A percentile compares a stretch with the other conserved stretches of the same genome.
phyloP scores from a whole-genome alignment of 148 eudicot species.

The Rhododendron simsii region DNA sequence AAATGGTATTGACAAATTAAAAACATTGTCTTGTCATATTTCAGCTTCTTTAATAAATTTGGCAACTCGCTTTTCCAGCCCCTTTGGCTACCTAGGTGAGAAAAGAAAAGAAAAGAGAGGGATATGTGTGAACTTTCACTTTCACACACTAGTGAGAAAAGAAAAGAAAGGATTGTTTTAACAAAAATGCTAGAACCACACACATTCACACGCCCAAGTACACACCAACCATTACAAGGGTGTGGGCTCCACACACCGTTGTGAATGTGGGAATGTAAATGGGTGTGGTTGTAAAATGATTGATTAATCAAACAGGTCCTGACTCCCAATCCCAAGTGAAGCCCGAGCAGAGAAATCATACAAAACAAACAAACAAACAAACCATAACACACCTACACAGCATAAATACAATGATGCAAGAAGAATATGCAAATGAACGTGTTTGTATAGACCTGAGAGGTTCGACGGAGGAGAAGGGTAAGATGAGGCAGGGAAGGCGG shows the following conservation, averaged over 20 bases:
- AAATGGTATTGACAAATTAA: background rate
- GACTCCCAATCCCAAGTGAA: background rate
- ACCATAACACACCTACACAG: background rate
- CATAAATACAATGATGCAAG: background rate
- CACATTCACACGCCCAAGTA: no score
- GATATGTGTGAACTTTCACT: no score
- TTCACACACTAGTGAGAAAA: no score
- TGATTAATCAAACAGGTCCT: background rate
- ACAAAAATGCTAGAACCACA: no score
- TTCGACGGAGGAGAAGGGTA: conserved; percentile 74
- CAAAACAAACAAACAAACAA: background rate
- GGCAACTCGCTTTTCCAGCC: background rate
- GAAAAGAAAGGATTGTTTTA: no score
- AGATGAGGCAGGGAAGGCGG: conserved; percentile 55
- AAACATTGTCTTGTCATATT: background rate
- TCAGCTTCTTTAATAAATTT: background rate
- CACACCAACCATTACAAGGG: no score
- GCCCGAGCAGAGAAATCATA: background rate
- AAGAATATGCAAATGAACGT: background rate
- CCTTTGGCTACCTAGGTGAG: no score
- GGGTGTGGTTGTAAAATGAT: no score
- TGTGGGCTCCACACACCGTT: no score
- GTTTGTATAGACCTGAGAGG: conserved; percentile 51
- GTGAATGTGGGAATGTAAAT: background rate
- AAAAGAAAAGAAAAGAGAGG: no score